Base-by-base conservation (phyloP, 805 yeast species). In the Kuraishia capsulata region DNA sequence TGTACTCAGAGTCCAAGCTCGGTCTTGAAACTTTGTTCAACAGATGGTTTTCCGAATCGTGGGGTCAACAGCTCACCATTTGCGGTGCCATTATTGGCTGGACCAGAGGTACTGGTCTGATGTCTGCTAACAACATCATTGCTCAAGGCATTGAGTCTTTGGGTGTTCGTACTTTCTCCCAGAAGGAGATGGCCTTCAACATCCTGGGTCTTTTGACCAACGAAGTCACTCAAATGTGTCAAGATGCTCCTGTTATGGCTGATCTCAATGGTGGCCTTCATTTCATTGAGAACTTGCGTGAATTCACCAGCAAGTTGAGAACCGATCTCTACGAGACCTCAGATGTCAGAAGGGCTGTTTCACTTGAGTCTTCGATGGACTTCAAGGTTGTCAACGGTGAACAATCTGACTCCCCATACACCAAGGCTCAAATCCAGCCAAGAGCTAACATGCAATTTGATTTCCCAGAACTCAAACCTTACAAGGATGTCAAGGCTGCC, bases 21-120 rank as follows among this genome's bases (percentile, higher is more conserved):
- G 85, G 95, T 31, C 72, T 92, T 51, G 99, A 92, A 70, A 90
- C 97, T 24, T 70, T 92, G 58, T 88, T 92, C 78, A 90, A 90
- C 81, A 85, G 97, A 76, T 92, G 98, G 98, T 74, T 81, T 65
- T 89, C 98, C 35, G 99, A 92, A 72, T 83, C 88, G 43, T 92
- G 99, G 99, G 80, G 82, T 34, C 69, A 83, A 48, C 92, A 85
- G 69, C 78, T 92, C 67, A 92, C 97, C 42, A 71, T 92, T 44
- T 89, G 97, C 65, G 99, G 99, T 72, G 97, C 98, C 34, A 76
- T 92, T 49, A 92, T 92, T 63, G 99, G 99, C 61, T 92, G 99
- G 99, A 92, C 99, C 47, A 86, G 99, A 75, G 99, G 99, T 65
- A 92, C 99, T 43, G 99, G 99, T 57, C 79, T 92, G 58, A 92